Conservation (phyloP, 2,329 filamentous ascomycete genomes). For the Colletotrichum noveboracense region DNA sequence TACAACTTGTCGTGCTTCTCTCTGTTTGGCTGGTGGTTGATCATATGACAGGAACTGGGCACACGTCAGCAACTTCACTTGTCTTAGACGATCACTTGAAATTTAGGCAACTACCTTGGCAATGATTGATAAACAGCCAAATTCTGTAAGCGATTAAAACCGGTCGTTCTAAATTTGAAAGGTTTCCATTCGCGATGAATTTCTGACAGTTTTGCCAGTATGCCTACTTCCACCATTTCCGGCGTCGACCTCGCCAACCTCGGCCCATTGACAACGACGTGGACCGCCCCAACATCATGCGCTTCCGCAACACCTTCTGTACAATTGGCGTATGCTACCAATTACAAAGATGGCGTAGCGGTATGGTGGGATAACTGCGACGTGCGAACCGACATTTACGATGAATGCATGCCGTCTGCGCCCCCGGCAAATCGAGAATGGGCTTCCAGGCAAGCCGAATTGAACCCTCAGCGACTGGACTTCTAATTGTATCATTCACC, state of each 20-base stretch:
- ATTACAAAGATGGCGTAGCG: not conserved
- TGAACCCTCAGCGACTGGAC: not conserved
- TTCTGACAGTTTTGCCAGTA: not conserved
- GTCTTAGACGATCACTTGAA: no score
- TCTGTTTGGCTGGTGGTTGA: no score
- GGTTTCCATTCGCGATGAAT: not conserved
- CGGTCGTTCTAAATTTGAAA: not conserved
- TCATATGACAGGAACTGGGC: no score
- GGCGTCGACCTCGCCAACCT: not conserved
- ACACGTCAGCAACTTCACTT: no score
- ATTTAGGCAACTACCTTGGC: no score
- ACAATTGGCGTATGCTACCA: not conserved
- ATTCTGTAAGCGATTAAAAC: accelerated
- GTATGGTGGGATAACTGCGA: not conserved
- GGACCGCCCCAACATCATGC: not conserved
- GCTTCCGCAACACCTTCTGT: not conserved
- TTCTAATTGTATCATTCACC: not conserved
- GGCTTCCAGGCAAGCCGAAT: not conserved
- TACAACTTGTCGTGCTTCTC: no score
- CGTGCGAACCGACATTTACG: not conserved
- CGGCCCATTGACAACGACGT: not conserved
- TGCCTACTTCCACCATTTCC: not conserved
- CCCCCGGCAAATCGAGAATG: not conserved
- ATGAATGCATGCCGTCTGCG: not conserved
- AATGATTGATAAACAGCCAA: no score